Percentiles rank a stretch among this genome's conserved stretches.
These are phyloP conservation scores for Rosa hybrid DNA, from an alignment of 331 rosid genomes.

Conservation along the genomic window DNA sequence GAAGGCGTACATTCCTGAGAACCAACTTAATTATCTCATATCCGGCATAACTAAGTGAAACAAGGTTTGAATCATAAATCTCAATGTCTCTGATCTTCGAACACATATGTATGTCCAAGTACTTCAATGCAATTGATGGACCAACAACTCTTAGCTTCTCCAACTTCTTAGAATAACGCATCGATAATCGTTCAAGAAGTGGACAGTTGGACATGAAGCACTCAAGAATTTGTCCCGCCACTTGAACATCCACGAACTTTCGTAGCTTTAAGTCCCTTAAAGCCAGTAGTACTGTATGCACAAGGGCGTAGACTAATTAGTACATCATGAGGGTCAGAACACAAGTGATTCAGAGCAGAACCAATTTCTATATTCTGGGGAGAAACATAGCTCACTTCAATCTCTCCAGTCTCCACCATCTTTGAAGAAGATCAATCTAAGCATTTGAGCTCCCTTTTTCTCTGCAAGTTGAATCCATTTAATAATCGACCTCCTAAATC, in stretches of 20 bases:
- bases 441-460: not conserved
- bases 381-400: not conserved
- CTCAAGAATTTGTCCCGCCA: not conserved
- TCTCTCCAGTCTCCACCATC: no score
- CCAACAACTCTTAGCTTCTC: not conserved
- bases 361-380: not conserved
- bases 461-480: not conserved
- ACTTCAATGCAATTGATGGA: not conserved
- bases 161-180: not conserved
- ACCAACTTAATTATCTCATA: not conserved
- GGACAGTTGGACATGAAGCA: not conserved
- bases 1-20: not conserved
- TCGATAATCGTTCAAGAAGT: constrained; percentile 6
- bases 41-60: not conserved
- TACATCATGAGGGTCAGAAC: not conserved
- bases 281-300: not conserved
- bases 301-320: not conserved
- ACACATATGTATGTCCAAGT: not conserved
- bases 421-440: not conserved
- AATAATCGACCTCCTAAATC: not conserved
- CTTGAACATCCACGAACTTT: not conserved
- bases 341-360: not conserved
- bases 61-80: not conserved
- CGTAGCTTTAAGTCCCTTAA: not conserved
- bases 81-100: not conserved